Base-by-base conservation (phyloP, 1,139 yeast genomes). In the Hyphopichia pseudoburtonii region DNA sequence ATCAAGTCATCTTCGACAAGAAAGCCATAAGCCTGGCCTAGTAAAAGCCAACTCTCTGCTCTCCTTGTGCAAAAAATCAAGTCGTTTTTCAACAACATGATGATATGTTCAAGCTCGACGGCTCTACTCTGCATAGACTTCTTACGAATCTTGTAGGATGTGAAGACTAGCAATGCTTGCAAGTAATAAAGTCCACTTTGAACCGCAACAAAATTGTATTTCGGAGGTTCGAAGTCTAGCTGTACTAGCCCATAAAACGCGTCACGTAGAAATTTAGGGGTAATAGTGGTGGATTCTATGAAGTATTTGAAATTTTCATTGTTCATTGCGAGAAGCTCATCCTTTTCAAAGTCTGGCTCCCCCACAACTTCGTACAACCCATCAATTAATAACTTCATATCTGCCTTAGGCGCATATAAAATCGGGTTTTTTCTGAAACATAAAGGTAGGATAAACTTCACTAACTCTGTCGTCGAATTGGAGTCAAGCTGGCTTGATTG, bases 1-100 rank as follows among this genome's bases (percentile, higher is more conserved):
- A 88, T 80, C 38, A 92, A 64, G 46, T 87, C 96, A 57, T 88
- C 96, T 46, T 90, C 97, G 0, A 85, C 95, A 28, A 86, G 64
- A 39, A 70, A 81, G 1, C 90, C 84, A 49, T 78, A 89, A 0
- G 94, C 82, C 54, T 84, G 92, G 0, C 95, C 96, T 15, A 92
- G 60, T 2, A 88, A 70, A 34, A 80, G 67, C 99, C 99, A 94
- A 12, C 88, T 79, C 57, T 92, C 98, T 35, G 84, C 73, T 19
- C 97, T 66, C 35, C 74, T 66, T 2, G 85, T 73, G 3, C 84
- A 80, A 53, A 81, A 80, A 2, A 80, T 56, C 21, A 94, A 60
- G 55, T 92, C 98, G 40, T 70, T 67, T 37, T 71, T 74, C 40
- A 89, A 70, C 52, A 83, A 74, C 39, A 74, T 72, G 15, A 86